Conservation (phyloP, 75 land plant species). For the Pseudotsuga menziesii region DNA sequence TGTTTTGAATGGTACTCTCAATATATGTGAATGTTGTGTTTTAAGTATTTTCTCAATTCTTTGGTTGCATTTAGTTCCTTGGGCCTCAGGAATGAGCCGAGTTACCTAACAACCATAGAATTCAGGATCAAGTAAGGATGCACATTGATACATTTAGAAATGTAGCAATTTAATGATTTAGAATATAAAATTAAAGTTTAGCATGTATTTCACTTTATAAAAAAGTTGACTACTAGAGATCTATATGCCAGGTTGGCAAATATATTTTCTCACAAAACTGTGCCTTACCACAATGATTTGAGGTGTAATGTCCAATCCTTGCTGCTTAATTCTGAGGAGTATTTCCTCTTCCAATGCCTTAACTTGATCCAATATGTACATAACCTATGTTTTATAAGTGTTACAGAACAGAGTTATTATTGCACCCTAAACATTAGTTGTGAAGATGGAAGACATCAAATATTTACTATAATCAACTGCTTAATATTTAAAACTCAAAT, state of each 20-base stretch:
- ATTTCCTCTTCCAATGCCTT: conserved; percentile 61
- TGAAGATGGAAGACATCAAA: neutral
- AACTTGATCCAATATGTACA: conserved; percentile 78
- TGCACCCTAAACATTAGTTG: neutral
- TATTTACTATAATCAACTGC: neutral
- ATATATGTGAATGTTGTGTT: conserved; percentile 47
- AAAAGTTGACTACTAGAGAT: neutral
- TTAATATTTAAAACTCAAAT: neutral
- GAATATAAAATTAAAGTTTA: too few relatives aligned
- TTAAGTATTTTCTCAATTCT: conserved; percentile 48
- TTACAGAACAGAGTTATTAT: neutral
- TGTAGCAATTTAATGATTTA: neutral
- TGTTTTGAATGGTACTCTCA: conserved; percentile 59
- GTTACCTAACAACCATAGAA: conserved; percentile 36
- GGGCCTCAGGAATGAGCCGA: conserved; percentile 59
- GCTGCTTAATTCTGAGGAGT: conserved; percentile 45
- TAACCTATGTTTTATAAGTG: conserved; percentile 31
- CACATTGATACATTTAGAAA: neutral
- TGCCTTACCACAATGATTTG: conserved; percentile 53
- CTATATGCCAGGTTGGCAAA: neutral
- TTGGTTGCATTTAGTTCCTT: conserved; percentile 61
- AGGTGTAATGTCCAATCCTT: conserved; percentile 61
- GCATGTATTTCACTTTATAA: neutral
- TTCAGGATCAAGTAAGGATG: neutral
- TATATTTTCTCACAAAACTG: conserved; percentile 24